phyloP scores from a whole-genome alignment of 768 basidiomycete species.

The Hortiboletus campestris region DNA sequence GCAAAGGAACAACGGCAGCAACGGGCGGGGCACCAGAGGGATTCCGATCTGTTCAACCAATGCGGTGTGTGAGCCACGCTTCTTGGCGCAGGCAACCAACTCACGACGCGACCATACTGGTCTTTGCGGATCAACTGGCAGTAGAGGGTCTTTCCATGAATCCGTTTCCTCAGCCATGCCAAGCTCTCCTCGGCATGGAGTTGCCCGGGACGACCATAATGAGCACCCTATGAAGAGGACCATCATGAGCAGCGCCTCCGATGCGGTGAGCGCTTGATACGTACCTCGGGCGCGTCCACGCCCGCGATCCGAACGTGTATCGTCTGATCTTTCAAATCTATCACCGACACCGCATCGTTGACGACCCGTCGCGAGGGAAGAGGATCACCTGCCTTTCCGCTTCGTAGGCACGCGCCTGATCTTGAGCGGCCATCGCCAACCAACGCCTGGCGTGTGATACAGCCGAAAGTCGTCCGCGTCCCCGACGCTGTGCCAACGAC shows the following conservation, averaged over 20 bases:
- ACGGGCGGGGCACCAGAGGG: constrained; percentile 46
- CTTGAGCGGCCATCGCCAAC: constrained; percentile 73
- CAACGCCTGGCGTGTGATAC: constrained; percentile 79
- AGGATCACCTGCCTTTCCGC: constrained; percentile 46
- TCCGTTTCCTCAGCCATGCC: constrained; percentile 59
- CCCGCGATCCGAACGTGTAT: constrained; percentile 87
- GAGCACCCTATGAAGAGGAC: constrained; percentile 50
- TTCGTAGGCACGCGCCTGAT: constrained; percentile 60
- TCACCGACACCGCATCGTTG: neutral
- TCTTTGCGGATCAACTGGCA: constrained; percentile 76
- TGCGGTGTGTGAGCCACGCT: neutral
- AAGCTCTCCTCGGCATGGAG: constrained; percentile 72
- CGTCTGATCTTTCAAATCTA: constrained; percentile 78
- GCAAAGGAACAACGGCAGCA: constrained; percentile 51
- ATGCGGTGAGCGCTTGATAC: neutral
- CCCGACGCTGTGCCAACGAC: constrained; percentile 54
- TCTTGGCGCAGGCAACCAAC: constrained; percentile 22
- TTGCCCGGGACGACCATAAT: constrained; percentile 83
- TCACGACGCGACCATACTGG: constrained; percentile 80
- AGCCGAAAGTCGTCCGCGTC: constrained; percentile 85
- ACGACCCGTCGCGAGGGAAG: neutral
- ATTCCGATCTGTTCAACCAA: constrained; percentile 59
- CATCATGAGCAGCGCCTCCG: neutral
- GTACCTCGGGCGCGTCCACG: constrained; percentile 90
- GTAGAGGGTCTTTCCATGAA: constrained; percentile 59